Evolutionary conservation across 2,329 filamentous ascomycete genomes (phyloP), one percentile per base, ranked within the genome.

Genomic region (Mycogone perniciosa): DNA sequence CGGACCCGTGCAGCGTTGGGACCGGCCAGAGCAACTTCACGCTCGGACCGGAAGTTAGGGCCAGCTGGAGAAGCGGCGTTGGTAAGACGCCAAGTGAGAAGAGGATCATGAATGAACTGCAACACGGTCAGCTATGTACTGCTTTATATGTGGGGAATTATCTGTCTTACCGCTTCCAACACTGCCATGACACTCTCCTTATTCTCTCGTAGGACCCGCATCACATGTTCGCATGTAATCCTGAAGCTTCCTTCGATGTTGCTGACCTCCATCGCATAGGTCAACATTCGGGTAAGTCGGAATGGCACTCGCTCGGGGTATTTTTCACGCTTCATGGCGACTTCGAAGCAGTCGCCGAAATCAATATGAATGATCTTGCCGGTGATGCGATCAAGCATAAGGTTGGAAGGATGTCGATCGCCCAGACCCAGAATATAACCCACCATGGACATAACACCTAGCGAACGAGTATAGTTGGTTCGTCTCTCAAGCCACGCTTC

Each of bases 361-460:
- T 99, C 93, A 61, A 99, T 97, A 67, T 99, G 93, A 58, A 99
- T 86, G 56, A 99, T 93, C 74, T 95, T 96, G 65, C 93, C 93
- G 1, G 92, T 97, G 54, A 95, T 84, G 37, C 90, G 86, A 68
- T 99, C 93, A 38, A 99, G 85, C 86, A 99, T 95, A 63, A 99
- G 74, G 68, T 99, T 99, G 54, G 90, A 96, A 35, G 95, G 95
- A 71, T 99, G 93, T 44, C 95, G 85, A 72, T 99, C 93, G 49
- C 93, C 93, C 10, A 99, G 77, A 54, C 93, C 95, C 26, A 99
- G 82, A 57, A 99, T 97, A 69, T 99, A 99, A 56, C 93, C 93
- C n/a, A 97, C 93, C 90, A 99, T 99, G n/a, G 90, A 96, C 93
- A 99, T 99, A 62, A 99, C 93, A 60, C 89, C 93, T 2, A 99